Conservation (phyloP, 2,329 filamentous ascomycete genomes). For the Sclerotinia nivalis region DNA sequence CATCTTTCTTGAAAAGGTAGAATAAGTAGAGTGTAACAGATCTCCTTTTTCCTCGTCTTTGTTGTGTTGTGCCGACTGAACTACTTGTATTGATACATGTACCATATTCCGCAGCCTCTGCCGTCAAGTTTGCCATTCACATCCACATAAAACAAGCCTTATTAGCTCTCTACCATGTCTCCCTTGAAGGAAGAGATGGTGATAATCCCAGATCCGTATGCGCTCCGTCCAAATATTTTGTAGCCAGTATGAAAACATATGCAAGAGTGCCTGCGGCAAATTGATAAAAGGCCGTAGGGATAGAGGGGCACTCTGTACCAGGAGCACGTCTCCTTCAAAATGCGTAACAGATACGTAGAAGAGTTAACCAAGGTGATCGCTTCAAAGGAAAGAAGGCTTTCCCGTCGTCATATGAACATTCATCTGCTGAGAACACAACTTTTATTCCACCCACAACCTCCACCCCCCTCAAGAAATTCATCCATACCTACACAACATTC, state of each 20-base stretch:
- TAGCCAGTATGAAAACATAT: conserved; percentile 32
- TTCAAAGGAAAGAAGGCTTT: conserved; percentile 38
- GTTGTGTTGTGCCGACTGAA: conserved; percentile 12
- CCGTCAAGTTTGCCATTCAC: conserved; percentile 33
- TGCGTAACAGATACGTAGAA: conserved; percentile 31
- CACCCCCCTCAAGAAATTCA: conserved; percentile 28
- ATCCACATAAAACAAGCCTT: conserved; percentile 31
- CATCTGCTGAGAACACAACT: conserved; percentile 38
- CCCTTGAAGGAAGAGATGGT: background rate
- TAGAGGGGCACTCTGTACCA: conserved; percentile 32
- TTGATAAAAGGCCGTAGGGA: conserved; percentile 33
- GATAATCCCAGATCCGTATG: conserved; percentile 11
- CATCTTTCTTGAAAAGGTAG: conserved; percentile 2
- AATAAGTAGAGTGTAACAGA: conserved; percentile 16
- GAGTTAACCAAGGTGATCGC: conserved; percentile 37
- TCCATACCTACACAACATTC: conserved; percentile 30
- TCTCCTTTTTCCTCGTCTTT: conserved; percentile 7
- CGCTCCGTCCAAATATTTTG: conserved; percentile 18
- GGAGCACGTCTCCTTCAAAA: conserved; percentile 33
- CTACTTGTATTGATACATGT: conserved; percentile 19
- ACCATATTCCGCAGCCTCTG: conserved; percentile 33
- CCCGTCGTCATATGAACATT: conserved; percentile 32
- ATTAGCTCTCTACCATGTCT: conserved; percentile 25
- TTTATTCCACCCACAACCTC: conserved; percentile 22
- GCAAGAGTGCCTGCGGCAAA: conserved; percentile 38